These are phyloP conservation scores for Candida loeiensis DNA, from an alignment of 805 yeast species.

Conservation along the genomic window DNA sequence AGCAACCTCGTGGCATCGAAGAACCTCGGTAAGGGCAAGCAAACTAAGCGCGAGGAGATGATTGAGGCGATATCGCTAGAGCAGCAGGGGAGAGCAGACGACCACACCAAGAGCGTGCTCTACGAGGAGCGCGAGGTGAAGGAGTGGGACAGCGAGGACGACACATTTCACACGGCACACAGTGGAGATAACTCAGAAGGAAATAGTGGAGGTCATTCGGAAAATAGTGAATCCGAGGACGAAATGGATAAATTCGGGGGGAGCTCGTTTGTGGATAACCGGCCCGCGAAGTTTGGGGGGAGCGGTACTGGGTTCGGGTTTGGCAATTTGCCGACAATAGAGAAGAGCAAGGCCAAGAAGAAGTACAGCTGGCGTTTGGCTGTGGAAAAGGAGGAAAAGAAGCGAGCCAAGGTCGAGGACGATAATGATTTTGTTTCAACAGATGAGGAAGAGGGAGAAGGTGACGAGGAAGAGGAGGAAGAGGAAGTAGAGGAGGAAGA, in stretches of 20 bases:
- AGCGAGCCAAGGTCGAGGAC: conserved; percentile 47
- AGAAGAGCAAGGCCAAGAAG: conserved; percentile 28
- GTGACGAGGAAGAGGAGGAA: conserved; percentile 14
- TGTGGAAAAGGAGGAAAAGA: conserved; percentile 38
- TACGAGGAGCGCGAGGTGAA: conserved; percentile 66
- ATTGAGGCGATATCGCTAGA: conserved; percentile 74
- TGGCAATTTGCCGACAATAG: conserved; percentile 48
- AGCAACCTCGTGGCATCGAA: conserved; percentile 68
- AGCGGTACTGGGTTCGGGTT: conserved; percentile 71
- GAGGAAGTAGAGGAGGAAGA: conserved; percentile 23
- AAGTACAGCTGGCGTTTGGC: conserved; percentile 68
- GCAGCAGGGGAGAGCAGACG: conserved; percentile 66
- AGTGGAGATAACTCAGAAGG: too few species aligned
- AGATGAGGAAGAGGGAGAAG: conserved; percentile 24
- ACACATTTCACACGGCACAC: neutral
- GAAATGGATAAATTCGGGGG: conserved; percentile 15
- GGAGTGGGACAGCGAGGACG: conserved; percentile 42
- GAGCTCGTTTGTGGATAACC: conserved; percentile 60
- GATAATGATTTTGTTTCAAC: conserved; percentile 55
- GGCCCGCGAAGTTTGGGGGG: conserved; percentile 62
- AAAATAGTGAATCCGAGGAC: conserved; percentile 16
- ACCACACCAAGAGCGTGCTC: conserved; percentile 54
- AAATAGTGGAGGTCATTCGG: too few species aligned
- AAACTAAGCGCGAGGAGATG: conserved; percentile 65
- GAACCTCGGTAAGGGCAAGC: conserved; percentile 68